Base-by-base conservation (phyloP, 345 rosid species). In the Erodium maritimum region DNA sequence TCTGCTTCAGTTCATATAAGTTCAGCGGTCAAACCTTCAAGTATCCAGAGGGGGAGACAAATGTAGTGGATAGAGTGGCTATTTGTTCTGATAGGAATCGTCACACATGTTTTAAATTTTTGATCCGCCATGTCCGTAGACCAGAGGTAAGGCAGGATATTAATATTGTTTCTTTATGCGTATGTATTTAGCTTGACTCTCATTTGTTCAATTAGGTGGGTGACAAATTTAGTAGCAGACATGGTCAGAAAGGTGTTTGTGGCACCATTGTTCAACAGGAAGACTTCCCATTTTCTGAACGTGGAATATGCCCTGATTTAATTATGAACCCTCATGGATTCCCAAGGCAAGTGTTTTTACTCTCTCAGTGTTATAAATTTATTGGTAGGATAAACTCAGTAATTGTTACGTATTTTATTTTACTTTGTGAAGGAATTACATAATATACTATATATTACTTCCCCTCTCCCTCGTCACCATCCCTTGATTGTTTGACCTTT, bases 321-420 rank as follows among this genome's bases (percentile, higher is more conserved):
- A 91, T 88, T 62, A 91, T 91, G 96, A 91, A 91, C 60, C 98
- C 96, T 63, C 98, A 91, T 81, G 96, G 98, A 23, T 91, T 91
- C 73, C 98, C 98, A 54, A 88, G 98, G 96, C 87, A 63, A 63
- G 8, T 60, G 42, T 8, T 16, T 45, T 51, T 19, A 20, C 19
- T 21, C 17, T 37, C n/a, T n/a, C n/a, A n/a, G 10, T 51, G n/a
- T 42, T 54, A 19, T 61, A 45, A n/a, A 23, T 22, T 10, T 21
- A 24, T 34, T 19, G 45, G 24, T 0, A 46, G 23, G 21, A 25
- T 21, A 25, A 19, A n/a, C 42, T 23, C 12, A 37, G 21, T 22
- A 23, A 29, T 50, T 60, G 13, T 25, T 42, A 2, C 0, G 12
- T 10, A 4, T 42, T 42, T 42, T 42, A 42, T 10, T 42, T 42